Base-by-base conservation (phyloP, 257 asterid species). In the Solanum arcanum region DNA sequence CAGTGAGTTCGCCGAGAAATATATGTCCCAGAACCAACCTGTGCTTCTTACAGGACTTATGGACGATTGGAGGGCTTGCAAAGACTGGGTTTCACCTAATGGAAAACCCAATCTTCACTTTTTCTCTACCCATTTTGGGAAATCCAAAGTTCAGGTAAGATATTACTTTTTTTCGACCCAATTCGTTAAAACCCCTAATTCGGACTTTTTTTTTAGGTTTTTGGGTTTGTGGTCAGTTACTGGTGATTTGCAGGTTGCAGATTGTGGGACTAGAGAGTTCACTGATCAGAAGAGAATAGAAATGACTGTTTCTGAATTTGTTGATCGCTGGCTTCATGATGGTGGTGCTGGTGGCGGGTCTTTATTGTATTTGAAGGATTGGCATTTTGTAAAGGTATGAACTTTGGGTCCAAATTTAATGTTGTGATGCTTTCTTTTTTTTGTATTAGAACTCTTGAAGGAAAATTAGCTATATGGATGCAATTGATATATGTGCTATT, bases 331-430 rank as follows among this genome's bases (percentile, higher is more conserved):
- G 98, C 46, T 75, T 62, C 64, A 77, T 68, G 76, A 52, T 1
- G 3, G 21, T 31, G 49, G 6, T 35, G 87, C 52, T 83, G 90
- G 88, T 88, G 91, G 52, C 82, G 90, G 88, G 84, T 87, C 94
- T 86, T 89, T 90, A 75, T 74, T 96, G 89, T 97, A 96, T 89
- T 91, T 96, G 93, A 97, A 97, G 89, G 99, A 97, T 87, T 97
- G 99, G 99, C 99, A 97, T 92, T 97, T 97, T 87, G 98, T 95
- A 42, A 97, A 93, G 98, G 99, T 95, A 59, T 52, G 84, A 83
- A 18, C 83, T 70, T 39, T 80, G 86, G 21, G 0, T 31, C 66
- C 7, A 77, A 42, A 39, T 5, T 74, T 11, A 73, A 6, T 39
- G 33, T 74, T 74, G 1, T 66, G 87, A 4, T 66, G 70, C 35